These are phyloP conservation scores for Ascosphaera apis DNA, from an alignment of 2,329 filamentous ascomycete species.

Conservation along the genomic window DNA sequence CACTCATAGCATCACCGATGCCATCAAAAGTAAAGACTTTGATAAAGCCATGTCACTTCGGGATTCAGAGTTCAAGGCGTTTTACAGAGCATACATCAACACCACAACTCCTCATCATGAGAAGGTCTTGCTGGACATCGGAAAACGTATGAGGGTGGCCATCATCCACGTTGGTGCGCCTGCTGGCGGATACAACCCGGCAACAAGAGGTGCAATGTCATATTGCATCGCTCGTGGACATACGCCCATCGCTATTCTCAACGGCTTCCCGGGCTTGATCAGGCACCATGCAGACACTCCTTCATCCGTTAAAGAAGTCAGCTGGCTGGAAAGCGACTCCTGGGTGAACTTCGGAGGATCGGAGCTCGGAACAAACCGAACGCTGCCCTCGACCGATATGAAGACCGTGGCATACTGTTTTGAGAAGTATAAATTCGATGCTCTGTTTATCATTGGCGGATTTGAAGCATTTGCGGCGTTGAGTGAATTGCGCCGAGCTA, in stretches of 20 bases:
- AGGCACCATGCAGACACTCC: slow-evolving; percentile 74
- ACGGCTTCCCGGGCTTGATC: slow-evolving; percentile 84
- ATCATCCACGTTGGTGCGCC: slow-evolving; percentile 95
- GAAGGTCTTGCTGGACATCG: slow-evolving; percentile 40
- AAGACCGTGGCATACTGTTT: slow-evolving; percentile 63
- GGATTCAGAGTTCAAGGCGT: slow-evolving; percentile 83
- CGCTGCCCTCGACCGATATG: slow-evolving; percentile 71
- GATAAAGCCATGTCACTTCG: slow-evolving; percentile 66
- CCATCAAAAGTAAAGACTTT: slow-evolving; percentile 70
- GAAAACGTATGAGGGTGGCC: slow-evolving; percentile 74
- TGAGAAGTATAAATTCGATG: slow-evolving; percentile 70
- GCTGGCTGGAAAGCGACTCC: slow-evolving; percentile 81
- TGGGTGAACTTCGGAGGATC: slow-evolving; percentile 96
- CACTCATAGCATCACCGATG: slow-evolving; percentile 62
- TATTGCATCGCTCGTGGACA: slow-evolving; percentile 88
- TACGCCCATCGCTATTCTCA: slow-evolving; percentile 77
- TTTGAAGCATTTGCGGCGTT: slow-evolving; percentile 93
- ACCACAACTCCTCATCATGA: slow-evolving; percentile 65
- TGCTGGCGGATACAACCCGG: slow-evolving; percentile 94
- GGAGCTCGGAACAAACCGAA: slow-evolving; percentile 93
- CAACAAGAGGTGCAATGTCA: slow-evolving; percentile 74
- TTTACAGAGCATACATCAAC: slow-evolving; percentile 73
- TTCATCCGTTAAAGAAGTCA: slow-evolving; percentile 61
- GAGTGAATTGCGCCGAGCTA: slow-evolving; percentile 61
- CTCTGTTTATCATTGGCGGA: slow-evolving; percentile 74